Conservation (phyloP, 331 rosid genomes). For the Dryas integrifolia region DNA sequence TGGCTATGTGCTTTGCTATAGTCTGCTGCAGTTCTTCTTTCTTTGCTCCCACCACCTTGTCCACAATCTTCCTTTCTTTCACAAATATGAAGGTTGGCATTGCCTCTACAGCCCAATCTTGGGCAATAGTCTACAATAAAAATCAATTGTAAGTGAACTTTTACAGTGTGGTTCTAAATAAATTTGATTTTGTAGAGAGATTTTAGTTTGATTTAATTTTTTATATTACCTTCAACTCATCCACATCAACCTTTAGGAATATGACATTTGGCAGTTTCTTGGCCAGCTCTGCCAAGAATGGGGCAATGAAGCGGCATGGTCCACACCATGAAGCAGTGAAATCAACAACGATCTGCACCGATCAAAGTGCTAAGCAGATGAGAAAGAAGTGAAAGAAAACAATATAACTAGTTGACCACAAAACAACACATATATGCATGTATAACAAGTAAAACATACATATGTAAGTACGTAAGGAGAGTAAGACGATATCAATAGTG, state of each 20-base stretch:
- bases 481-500: background rate
- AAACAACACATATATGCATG: too few species aligned
- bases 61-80: constrained; percentile 77
- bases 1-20: constrained; percentile 44
- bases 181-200: background rate
- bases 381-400: background rate
- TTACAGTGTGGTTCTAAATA: background rate
- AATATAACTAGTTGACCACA: background rate
- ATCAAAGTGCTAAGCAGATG: constrained; percentile 15
- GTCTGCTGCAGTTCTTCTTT: constrained; percentile 74
- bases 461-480: background rate
- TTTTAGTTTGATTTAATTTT: background rate
- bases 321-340: constrained; percentile 99
- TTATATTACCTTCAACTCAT: constrained; percentile 68
- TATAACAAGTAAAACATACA: background rate
- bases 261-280: constrained; percentile 50
- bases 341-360: constrained; percentile 74
- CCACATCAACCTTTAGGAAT: constrained; percentile 85
- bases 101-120: constrained; percentile 91
- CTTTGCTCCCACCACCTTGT: constrained; percentile 84
- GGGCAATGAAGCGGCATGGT: constrained; percentile 86
- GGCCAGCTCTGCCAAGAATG: constrained; percentile 73
- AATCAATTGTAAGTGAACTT: background rate
- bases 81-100: constrained; percentile 92
- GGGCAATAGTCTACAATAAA: constrained; percentile 63